Evolutionary conservation across 208 protist species (phyloP).

Genomic region (Leishmania mexicana): DNA sequence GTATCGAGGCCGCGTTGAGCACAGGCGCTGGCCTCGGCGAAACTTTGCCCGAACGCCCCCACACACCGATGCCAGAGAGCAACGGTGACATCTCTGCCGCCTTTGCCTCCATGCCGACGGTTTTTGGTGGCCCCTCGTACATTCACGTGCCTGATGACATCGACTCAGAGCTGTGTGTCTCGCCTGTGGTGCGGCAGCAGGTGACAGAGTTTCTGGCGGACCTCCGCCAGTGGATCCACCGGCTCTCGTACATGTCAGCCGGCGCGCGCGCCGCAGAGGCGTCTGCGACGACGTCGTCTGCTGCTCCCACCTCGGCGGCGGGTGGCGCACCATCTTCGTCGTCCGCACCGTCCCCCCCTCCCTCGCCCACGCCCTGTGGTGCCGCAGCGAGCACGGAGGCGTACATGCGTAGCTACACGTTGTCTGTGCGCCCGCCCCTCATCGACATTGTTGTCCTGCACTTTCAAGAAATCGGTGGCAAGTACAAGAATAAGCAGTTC

Average conservation of each 20-base stretch:
- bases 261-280: constrained; percentile 22
- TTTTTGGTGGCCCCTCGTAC: not conserved
- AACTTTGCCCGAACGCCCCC: not conserved
- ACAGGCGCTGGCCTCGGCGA: not conserved
- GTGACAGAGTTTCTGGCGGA: constrained; percentile 62
- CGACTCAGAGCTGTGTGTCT: constrained; percentile 12
- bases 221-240: constrained; percentile 62
- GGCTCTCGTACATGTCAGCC: constrained; percentile 33
- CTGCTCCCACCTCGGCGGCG: not conserved
- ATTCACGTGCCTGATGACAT: constrained; percentile 6
- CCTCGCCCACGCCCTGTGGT: not conserved
- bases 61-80: not conserved
- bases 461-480: constrained; percentile 86
- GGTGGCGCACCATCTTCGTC: constrained; percentile 1
- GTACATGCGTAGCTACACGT: constrained; percentile 23
- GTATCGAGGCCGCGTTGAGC: constrained; percentile 37
- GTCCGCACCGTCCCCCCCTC: not conserved
- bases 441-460: constrained; percentile 86
- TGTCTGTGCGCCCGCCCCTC: constrained; percentile 40
- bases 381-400: constrained; percentile 11
- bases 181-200: constrained; percentile 17
- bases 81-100: constrained; percentile 2
- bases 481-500: constrained; percentile 53
- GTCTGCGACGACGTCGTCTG: not conserved
- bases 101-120: not conserved